Percentiles rank a stretch among this genome's conserved stretches.
Conservation (phyloP, 805 yeast genomes). For the Lipomyces mesembrius region DNA sequence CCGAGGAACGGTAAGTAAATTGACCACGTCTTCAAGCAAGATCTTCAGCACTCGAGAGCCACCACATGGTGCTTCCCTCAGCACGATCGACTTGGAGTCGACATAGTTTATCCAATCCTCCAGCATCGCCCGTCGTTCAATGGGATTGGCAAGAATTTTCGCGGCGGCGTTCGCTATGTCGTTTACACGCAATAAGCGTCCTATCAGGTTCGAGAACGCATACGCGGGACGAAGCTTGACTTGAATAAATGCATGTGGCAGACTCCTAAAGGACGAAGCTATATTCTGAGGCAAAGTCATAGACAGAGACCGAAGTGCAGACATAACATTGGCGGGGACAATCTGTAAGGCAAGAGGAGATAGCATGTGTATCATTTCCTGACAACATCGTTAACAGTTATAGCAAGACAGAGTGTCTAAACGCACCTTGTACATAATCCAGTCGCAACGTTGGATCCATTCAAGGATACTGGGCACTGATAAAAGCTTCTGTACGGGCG, state of each 20-base stretch:
- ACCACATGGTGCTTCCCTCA: conserved; percentile 59
- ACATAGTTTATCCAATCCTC: conserved; percentile 61
- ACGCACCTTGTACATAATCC: conserved; percentile 56
- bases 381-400: conserved; percentile 10
- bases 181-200: conserved; percentile 59
- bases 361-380: conserved; percentile 59
- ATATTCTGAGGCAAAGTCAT: conserved; percentile 53
- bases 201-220: conserved; percentile 57
- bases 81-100: conserved; percentile 53
- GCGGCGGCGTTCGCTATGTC: conserved; percentile 59
- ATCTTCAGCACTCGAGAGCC: conserved; percentile 39
- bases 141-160: conserved; percentile 51
- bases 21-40: conserved; percentile 42
- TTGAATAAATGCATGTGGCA: conserved; percentile 57
- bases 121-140: conserved; percentile 57
- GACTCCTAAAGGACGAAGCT: conserved; percentile 38
- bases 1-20: conserved; percentile 36
- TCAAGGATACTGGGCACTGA: conserved; percentile 46
- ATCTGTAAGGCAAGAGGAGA: conserved; percentile 63
- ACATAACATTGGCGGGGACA: conserved; percentile 60
- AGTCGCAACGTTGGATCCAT: conserved; percentile 75
- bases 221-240: conserved; percentile 60
- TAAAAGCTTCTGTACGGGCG: conserved; percentile 65
- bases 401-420: not conserved
- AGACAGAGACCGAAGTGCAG: conserved; percentile 60